Base-by-base conservation (phyloP, 179 eudicot genomes). In the Amaranthus tricolor region DNA sequence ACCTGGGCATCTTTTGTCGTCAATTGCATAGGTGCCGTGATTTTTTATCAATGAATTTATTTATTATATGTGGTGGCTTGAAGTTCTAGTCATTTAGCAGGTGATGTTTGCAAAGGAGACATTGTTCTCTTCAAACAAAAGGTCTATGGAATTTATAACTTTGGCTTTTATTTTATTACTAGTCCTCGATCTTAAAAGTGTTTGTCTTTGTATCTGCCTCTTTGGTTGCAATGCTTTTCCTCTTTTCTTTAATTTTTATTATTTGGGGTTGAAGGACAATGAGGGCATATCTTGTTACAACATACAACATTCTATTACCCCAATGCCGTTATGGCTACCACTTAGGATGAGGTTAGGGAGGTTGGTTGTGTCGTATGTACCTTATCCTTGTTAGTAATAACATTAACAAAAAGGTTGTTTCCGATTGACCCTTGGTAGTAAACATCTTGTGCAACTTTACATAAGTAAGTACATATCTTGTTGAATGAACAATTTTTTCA, bases 91-190 rank as follows among this genome's bases (percentile, higher is more conserved):
- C 50, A 66, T 47, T 56, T 72, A 79, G 70, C 87, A 93, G 96
- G 98, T 72, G 98, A 93, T 81, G 98, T 86, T 43, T 93, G 96
- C 87, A 88, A 80, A 78, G 98, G 98, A 80, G 95, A 93, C 75
- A 74, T 76, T 64, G 98, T 93, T 72, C 84, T 88, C 79, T 93
- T 93, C 83, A 86, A 77, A 16, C 98, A 91, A 85, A 86, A 83
- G 86, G 93, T 89, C 59, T 83, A 87, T 73, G 81, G 84, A 66
- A 86, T 82, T 89, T 87, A 87, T 74, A 45, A 10, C 7, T 77
- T 61, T 7, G 51, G 66, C 21, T 40, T 58, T 24, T 17, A 20
- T 52, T 56, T 43, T 21, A 17, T 69, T 59, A 50, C 5, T 15
- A 21, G 51, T 14, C 20, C 44, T 60, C 17, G 0, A 9, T 43